Percentiles rank a stretch among this genome's conserved stretches.
Conservation (phyloP, 768 basidiomycete genomes). For the Neoboletus magnificus region DNA sequence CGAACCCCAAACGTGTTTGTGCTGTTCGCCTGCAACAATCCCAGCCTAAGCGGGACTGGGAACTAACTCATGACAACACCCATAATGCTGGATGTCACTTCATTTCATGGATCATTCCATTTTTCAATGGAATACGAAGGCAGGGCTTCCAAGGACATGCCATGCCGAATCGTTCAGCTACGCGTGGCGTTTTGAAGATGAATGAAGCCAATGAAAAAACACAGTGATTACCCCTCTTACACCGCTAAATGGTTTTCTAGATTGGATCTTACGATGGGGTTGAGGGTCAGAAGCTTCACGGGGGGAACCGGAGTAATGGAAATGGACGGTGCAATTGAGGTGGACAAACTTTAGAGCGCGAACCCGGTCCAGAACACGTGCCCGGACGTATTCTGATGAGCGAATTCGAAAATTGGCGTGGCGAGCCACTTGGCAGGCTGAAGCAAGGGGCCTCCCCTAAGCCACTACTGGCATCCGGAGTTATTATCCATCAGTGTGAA, state of each 20-base stretch:
- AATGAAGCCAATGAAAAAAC: neutral
- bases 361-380: neutral
- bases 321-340: neutral
- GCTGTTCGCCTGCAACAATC: neutral
- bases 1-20: neutral
- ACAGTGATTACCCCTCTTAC: neutral
- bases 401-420: neutral
- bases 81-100: neutral
- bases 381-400: too few species aligned
- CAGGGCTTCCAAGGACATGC: too few species aligned
- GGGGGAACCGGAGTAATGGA: conserved; percentile 1
- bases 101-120: neutral
- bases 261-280: neutral
- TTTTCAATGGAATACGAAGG: conserved; percentile 4
- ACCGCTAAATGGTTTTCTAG: too few species aligned
- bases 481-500: neutral
- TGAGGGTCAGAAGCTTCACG: neutral
- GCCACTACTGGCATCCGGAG: neutral
- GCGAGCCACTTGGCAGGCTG: neutral
- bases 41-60: neutral
- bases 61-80: too few species aligned
- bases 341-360: neutral
- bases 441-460: neutral
- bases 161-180: neutral
- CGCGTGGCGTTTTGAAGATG: neutral